Evolutionary conservation across 1,284 basidiomycete genomes (phyloP), one percentile per base, ranked within the genome.

Genomic region (Serendipita sp.): DNA sequence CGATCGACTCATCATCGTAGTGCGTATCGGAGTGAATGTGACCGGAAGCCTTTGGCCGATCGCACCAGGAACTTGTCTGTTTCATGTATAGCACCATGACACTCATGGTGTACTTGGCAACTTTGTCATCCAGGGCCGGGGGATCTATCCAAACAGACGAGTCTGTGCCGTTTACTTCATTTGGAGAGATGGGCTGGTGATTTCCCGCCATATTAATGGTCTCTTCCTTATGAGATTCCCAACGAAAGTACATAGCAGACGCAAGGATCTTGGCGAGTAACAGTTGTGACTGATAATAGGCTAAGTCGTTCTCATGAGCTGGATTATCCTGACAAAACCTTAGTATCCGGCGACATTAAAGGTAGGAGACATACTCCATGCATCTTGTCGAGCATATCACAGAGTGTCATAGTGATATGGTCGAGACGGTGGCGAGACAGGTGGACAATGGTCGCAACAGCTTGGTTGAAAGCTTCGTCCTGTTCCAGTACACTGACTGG

Each of bases 231-330:
- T 70, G 69, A 60, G 69, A 65, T 44, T 77, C 68, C 88, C 88
- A 93, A 55, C 89, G 85, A 26, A 88, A 84, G 10, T 88, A 83
- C 77, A 96, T 82, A 65, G 82, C 83, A 70, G 81, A 79, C 41
- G 87, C 82, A 17, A 97, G 75, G 45, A 95, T 83, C 73, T 95
- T 92, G 67, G 96, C 79, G 34, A 96, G 74, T 69, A 92, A 92
- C 1, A 96, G 78, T 71, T 95, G 91, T 0, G 93, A 95, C 70
- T 95, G 91, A 5, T 2, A 42, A 53, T 65, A 49, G 63, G 64
- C 41, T n/a, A 42, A n/a, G 42, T 12, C 50, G 66, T 70, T 45
- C 6, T 61, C 29, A 22, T 32, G 15, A 17, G 17, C 22, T 43
- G 32, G 49, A 13, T n/a, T 35, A n/a, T 34, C 53, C 47, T 64